Conservation (phyloP, 768 basidiomycete species). For the Sistotremastrum niveocremeum region DNA sequence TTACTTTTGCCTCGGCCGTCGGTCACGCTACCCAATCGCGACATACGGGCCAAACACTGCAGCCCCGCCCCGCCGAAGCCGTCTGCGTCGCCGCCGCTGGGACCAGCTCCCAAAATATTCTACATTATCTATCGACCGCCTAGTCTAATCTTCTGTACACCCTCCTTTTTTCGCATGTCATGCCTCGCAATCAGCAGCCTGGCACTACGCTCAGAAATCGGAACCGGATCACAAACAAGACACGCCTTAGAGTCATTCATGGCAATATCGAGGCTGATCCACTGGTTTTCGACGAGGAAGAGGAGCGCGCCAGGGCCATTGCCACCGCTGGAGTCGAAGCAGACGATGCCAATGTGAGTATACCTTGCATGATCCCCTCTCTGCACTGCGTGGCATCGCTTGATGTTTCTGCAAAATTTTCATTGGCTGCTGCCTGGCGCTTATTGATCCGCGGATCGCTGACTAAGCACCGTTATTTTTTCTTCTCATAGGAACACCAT, state of each 20-base stretch:
- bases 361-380: constrained; percentile 16
- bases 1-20: too few species aligned
- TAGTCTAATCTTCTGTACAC: too few species aligned
- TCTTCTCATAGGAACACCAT: constrained; percentile 36
- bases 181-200: constrained; percentile 17
- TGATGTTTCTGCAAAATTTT: constrained; percentile 23
- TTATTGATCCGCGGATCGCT: constrained; percentile 37
- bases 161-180: too few species aligned
- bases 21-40: too few species aligned
- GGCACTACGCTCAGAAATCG: constrained; percentile 39
- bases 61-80: too few species aligned
- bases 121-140: too few species aligned
- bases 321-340: constrained; percentile 81
- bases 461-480: constrained; percentile 23
- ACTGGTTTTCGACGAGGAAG: constrained; percentile 72
- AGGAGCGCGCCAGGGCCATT: constrained; percentile 71
- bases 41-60: too few species aligned
- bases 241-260: constrained; percentile 71
- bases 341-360: constrained; percentile 86
- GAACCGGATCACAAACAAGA: constrained; percentile 88
- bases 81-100: too few species aligned
- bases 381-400: constrained; percentile 13
- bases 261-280: constrained; percentile 73
- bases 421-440: constrained; percentile 34
- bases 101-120: too few species aligned